Conservation (phyloP, 768 basidiomycete genomes). For the Boletales sp. region DNA sequence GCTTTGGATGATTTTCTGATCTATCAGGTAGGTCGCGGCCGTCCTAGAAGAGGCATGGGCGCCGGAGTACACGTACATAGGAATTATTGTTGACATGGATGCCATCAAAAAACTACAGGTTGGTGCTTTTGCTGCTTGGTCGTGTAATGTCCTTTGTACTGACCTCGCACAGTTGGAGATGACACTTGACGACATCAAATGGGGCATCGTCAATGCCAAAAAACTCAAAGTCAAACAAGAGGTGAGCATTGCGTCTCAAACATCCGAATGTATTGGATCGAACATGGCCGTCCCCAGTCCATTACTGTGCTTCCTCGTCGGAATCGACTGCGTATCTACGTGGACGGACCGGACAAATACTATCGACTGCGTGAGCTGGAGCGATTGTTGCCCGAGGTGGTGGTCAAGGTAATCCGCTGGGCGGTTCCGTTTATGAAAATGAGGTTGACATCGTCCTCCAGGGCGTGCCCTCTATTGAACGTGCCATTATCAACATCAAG, state of each 20-base stretch:
- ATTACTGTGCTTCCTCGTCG: constrained; percentile 74
- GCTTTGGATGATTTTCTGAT: neutral
- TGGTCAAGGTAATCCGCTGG: constrained; percentile 69
- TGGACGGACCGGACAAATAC: constrained; percentile 76
- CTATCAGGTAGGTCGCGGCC: constrained; percentile 65
- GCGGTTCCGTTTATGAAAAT: neutral
- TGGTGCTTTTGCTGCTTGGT: neutral
- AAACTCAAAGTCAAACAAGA: constrained; percentile 93
- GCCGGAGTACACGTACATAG: constrained; percentile 87
- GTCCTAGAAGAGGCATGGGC: constrained; percentile 97
- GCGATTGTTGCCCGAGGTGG: constrained; percentile 76
- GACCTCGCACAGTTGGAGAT: constrained; percentile 69
- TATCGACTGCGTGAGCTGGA: constrained; percentile 85
- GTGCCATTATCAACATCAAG: constrained; percentile 95
- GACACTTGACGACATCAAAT: constrained; percentile 88
- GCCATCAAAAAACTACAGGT: constrained; percentile 90
- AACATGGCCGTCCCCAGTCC: constrained; percentile 41
- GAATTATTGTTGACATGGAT: constrained; percentile 85
- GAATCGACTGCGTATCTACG: constrained; percentile 73
- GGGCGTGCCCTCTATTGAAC: constrained; percentile 84
- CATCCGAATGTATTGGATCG: neutral
- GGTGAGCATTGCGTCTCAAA: constrained; percentile 35
- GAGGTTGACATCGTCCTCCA: constrained; percentile 26
- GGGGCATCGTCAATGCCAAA: constrained; percentile 80
- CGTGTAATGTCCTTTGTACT: neutral